These are phyloP conservation scores for Furculomyces boomerangus DNA, from an alignment of 371 early-diverging fungal genomes.

Conservation along the genomic window DNA sequence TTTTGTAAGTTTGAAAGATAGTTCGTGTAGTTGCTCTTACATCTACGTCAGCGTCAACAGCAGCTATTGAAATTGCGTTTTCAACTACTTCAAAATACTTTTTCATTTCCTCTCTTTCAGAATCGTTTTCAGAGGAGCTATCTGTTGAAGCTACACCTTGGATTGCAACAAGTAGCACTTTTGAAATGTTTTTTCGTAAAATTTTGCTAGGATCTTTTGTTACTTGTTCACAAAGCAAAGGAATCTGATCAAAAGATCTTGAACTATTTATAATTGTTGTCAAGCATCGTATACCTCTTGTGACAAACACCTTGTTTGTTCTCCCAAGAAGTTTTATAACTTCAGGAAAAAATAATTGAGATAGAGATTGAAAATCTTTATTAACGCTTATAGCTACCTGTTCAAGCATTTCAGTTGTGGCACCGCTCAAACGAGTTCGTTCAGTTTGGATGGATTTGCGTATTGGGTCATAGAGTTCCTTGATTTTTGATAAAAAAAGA, in stretches of 20 bases:
- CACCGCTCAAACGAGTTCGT: conserved; percentile 20
- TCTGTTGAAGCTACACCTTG: conserved; percentile 12
- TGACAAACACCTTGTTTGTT: conserved; percentile 25
- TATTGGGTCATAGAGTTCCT: neutral
- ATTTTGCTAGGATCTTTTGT: conserved; percentile 19
- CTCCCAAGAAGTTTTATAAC: conserved; percentile 20
- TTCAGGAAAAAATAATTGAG: conserved; percentile 11
- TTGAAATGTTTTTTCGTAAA: conserved; percentile 16
- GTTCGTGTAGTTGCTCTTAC: conserved; percentile 18
- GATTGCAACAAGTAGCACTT: conserved; percentile 16
- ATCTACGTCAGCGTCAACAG: conserved; percentile 22
- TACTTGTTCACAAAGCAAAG: conserved; percentile 9
- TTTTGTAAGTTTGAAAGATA: conserved; percentile 16
- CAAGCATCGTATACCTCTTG: conserved; percentile 19
- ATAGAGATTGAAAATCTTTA: conserved; percentile 13
- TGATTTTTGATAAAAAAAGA: neutral
- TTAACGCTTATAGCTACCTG: conserved; percentile 15
- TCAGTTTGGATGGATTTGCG: conserved; percentile 13
- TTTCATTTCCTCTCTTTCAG: conserved; percentile 10
- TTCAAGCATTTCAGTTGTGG: conserved; percentile 14
- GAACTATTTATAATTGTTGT: conserved; percentile 16
- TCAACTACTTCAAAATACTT: conserved; percentile 14
- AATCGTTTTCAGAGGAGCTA: no score
- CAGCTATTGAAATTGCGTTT: conserved; percentile 12
- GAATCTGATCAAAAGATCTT: conserved; percentile 18